Base-by-base conservation (phyloP, 169 alveolate species). In the Babesia bovis region DNA sequence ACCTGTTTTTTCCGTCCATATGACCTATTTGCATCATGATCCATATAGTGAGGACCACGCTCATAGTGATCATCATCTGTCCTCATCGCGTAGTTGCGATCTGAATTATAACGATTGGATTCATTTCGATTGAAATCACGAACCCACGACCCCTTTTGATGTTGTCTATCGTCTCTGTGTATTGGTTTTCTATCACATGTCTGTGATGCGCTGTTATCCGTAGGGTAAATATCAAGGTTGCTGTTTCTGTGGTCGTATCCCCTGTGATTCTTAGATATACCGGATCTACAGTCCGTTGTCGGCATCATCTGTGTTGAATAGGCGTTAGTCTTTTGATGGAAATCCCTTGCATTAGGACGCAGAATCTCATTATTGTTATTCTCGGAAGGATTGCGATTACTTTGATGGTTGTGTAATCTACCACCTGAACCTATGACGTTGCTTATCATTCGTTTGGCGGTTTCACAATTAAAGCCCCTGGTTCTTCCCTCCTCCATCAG, bases 401-500 rank as follows among this genome's bases (percentile, higher is more conserved):
- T 17, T 12, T 13, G 32, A 47, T 47, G 26, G 12, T 23, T 32
- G 1, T 1, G 21, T 4, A 65, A 56, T 13, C 41, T n/a, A 3
- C 61, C 66, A n/a, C n/a, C n/a, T n/a, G n/a, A n/a, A 13, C n/a
- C 45, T 28, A 78, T 33, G 47, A 78, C 66, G 30, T 78, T 69
- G 28, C 70, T 33, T 7, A 81, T 81, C 85, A 70, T 81, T n/a
- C 84, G 26, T 56, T 81, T 81, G 25, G 88, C 88, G 0, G 44
- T 40, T 26, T 81, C 84, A 33, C 88, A 69, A 69, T 81, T 81
- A 51, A 81, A 81, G 35, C 88, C 88, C 23, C 81, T 47, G 68
- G 52, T 70, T 25, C 88, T 57, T 12, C 69, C 70, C 9, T 81
- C 88, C 50, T 70, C 88, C 88, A 81, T 81, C 49, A 81, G 25